Percentiles rank a stretch among this genome's conserved stretches.
Evolutionary conservation across 2,329 filamentous ascomycete species (phyloP).

Genomic region (Hymenoscyphus linearis): DNA sequence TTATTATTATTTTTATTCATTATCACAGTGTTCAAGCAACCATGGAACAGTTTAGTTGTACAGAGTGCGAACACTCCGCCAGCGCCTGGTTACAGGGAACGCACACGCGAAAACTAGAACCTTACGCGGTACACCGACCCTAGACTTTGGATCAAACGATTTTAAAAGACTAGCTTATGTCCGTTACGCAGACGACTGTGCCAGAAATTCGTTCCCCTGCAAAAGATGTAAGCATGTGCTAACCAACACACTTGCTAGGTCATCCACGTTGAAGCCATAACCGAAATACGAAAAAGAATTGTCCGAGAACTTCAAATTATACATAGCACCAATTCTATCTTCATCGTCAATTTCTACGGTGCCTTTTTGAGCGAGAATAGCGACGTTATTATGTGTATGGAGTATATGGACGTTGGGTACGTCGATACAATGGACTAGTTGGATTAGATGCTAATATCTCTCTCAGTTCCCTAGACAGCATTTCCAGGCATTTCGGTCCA

Average conservation of each 20-base stretch:
- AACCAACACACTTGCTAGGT: constrained; percentile 50
- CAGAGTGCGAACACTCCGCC: too few species aligned
- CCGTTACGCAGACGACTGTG: too few species aligned
- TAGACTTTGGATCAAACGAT: too few species aligned
- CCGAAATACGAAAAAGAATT: constrained; percentile 93
- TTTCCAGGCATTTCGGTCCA: constrained; percentile 91
- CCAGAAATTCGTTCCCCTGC: neutral
- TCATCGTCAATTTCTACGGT: constrained; percentile 97
- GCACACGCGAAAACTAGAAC: too few species aligned
- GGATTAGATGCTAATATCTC: constrained; percentile 25
- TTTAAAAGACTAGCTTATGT: too few species aligned
- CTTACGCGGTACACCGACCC: too few species aligned
- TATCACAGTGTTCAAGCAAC: too few species aligned
- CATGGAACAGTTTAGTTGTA: too few species aligned
- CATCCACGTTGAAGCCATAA: constrained; percentile 97
- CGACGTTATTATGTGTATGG: constrained; percentile 99
- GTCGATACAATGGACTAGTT: constrained; percentile 30
- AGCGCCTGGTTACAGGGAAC: too few species aligned
- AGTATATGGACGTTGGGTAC: constrained; percentile 99
- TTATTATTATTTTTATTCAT: too few species aligned
- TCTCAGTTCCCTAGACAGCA: constrained; percentile 77
- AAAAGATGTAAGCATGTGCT: neutral
- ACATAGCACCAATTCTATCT: constrained; percentile 93
- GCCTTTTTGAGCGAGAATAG: constrained; percentile 95
- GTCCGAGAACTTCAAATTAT: constrained; percentile 97